Base-by-base conservation (phyloP, 768 basidiomycete genomes). In the Leccinellum albellum region DNA sequence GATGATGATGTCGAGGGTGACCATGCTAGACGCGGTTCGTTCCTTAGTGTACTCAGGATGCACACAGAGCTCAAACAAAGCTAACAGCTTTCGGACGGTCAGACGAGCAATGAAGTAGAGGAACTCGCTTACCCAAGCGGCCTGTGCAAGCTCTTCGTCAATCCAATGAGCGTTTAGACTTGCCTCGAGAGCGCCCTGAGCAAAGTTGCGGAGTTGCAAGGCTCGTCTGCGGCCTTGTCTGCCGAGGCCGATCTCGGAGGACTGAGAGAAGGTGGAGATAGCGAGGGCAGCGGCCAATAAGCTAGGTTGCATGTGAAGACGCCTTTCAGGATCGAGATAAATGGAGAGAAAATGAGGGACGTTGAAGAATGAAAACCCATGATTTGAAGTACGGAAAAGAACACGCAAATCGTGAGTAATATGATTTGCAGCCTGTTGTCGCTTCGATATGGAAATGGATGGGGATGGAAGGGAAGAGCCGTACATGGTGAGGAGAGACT, bases 301-400 rank as follows among this genome's bases (percentile, higher is more conserved):
- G 62, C 85, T 82, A 14, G 88, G 89, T 64, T 91, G 89, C 69
- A 89, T 80, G 42, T 69, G 67, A 55, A 77, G 75, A 60, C 88
- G 75, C 50, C 74, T 75, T 7, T 58, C 59, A n/a, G 86, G 76
- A 62, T 90, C 79, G 59, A 76, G 78, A 63, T 84, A 83, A 54
- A 76, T 80, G 47, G 73, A 71, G 60, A 87, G 82, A 71, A 91
- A 89, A 13, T 73, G 80, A 49, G 87, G 86, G 33, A 89, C 73
- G 64, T 89, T 85, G 64, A 90, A 79, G 66, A 88, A 90, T 10
- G 85, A 83, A 65, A 89, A 81, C 84, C 85, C 88, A 70, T 86
- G 83, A 59, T 82, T 85, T 40, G 87, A 84, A 17, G 74, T 74
- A 9, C 77, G 78, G 70, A 90, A 87, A 40, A 88, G 69, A 58